These are phyloP conservation scores for Ogataea nitratoaversa DNA, from an alignment of 805 yeast genomes.

Conservation along the genomic window DNA sequence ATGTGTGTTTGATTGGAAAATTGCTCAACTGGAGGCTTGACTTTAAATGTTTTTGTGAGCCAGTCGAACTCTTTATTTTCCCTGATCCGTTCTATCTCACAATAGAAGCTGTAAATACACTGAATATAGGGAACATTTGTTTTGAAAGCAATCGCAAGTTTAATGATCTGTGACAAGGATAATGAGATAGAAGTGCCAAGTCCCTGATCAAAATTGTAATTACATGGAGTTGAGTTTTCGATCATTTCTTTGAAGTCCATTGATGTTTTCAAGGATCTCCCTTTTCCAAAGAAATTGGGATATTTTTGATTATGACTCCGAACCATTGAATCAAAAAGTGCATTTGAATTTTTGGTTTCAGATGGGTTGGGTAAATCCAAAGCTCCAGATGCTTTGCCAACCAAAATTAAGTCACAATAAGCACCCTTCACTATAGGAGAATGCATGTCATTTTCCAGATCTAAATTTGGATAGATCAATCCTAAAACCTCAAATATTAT, in stretches of 20 bases:
- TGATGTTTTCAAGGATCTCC: slow-evolving; percentile 3
- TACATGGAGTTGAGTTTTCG: slow-evolving; percentile 12
- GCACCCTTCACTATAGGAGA: slow-evolving; percentile 15
- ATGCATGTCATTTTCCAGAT: slow-evolving; percentile 5
- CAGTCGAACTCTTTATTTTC: slow-evolving; percentile 17
- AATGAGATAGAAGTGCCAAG: slow-evolving; percentile 15
- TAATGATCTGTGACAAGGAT: slow-evolving; percentile 18
- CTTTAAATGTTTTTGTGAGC: slow-evolving; percentile 8
- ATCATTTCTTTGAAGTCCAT: slow-evolving; percentile 7
- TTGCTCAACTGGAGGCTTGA: slow-evolving; percentile 2
- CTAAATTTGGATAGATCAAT: slow-evolving; percentile 20
- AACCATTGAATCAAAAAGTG: slow-evolving; percentile 15
- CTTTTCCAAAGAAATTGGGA: slow-evolving; percentile 13
- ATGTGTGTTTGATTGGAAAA: slow-evolving; percentile 1
- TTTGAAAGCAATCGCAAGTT: slow-evolving; percentile 9
- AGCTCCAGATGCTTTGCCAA: slow-evolving; percentile 23
- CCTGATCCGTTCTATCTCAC: slow-evolving; percentile 14
- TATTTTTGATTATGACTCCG: slow-evolving; percentile 22
- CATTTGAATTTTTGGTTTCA: slow-evolving; percentile 11
- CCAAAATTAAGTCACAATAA: slow-evolving; percentile 18
- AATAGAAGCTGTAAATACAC: slow-evolving; percentile 19
- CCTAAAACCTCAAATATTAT: slow-evolving; percentile 20
- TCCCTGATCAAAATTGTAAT: slow-evolving; percentile 19
- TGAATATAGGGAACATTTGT: slow-evolving; percentile 21
- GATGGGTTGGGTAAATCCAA: slow-evolving; percentile 24